Evolutionary conservation across 352 stramenopile genomes (phyloP), one percentile per base, ranked within the genome.

Genomic region (Blastocystis sp.): DNA sequence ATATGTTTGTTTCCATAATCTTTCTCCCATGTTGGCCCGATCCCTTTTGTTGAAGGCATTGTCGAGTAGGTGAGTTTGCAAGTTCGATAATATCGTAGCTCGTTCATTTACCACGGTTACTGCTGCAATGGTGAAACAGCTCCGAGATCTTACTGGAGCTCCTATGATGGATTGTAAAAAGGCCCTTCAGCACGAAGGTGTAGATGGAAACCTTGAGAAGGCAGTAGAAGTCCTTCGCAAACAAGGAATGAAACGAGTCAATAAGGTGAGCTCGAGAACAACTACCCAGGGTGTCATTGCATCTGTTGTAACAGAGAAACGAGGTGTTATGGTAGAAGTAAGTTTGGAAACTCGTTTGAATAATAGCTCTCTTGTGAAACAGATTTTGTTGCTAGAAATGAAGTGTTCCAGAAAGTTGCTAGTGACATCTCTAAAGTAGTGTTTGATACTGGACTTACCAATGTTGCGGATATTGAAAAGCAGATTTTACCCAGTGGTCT

Each of bases 141-240:
- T 95, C 0, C 89, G 92, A 54, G 87, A 89, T 54, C 39, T 86
- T 16, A 93, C 92, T 0, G 91, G 91, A 19, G 91, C 92, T 49
- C 92, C 92, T 0, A 92, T 95, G 89, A 92, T 94, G 88, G 91
- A 95, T 77, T 94, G 92, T 88, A 94, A 94, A 86, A 93, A 93
- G 71, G 92, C 92, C 0, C 86, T 95, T 27, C 69, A 88, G 52
- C 88, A 90, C 39, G 87, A 88, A 11, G 90, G 90, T 52, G 90
- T 92, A 12, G 88, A 91, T 66, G 85, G 90, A 29, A 89, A 93
- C 61, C 43, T 92, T 0, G 27, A 90, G n/a, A 89, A 91, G 46
- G 91, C 92, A 11, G 88, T 92, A 61, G 91, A 94, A 89, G 94
- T 91, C 90, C 88, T 95, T 16, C 90, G 92, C 39, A 91, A 93